Percentiles rank a stretch among this genome's conserved stretches.
phyloP scores from a whole-genome alignment of 495 filamentous ascomycete species.

The Sabuloglossum arenarium region DNA sequence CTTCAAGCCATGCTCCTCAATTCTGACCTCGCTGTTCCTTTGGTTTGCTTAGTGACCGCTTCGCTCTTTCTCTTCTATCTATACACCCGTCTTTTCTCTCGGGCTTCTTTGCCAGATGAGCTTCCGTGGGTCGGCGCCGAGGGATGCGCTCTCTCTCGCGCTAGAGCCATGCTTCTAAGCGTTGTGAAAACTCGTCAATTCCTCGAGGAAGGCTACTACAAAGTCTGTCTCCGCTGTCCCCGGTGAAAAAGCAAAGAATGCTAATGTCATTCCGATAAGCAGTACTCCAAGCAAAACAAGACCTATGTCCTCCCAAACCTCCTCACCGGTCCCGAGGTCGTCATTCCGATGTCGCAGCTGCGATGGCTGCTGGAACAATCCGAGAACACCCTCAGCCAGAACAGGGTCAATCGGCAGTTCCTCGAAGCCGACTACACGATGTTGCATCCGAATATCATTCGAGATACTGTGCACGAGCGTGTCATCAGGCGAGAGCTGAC shows the following conservation, averaged over 20 bases:
- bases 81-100: neutral
- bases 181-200: neutral
- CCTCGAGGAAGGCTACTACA: neutral
- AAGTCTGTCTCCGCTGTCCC: neutral
- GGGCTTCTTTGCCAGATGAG: neutral
- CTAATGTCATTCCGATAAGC: neutral
- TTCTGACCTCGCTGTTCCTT: neutral
- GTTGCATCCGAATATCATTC: constrained; percentile 15
- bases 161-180: neutral
- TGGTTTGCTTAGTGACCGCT: neutral
- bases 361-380: constrained; percentile 26
- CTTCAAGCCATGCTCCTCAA: neutral
- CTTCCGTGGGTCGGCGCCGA: neutral
- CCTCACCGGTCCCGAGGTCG: constrained; percentile 20
- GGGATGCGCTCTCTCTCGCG: neutral
- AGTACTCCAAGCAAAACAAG: constrained; percentile 21
- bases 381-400: constrained; percentile 18
- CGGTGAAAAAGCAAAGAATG: too few relatives aligned
- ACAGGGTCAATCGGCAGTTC: constrained; percentile 16
- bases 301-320: constrained; percentile 22
- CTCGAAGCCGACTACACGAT: constrained; percentile 21
- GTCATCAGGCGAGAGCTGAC: constrained; percentile 20
- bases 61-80: neutral
- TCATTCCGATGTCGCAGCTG: constrained; percentile 20
- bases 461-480: constrained; percentile 16